Conservation (phyloP, 1,284 basidiomycete species). For the Cerrena zonata region DNA sequence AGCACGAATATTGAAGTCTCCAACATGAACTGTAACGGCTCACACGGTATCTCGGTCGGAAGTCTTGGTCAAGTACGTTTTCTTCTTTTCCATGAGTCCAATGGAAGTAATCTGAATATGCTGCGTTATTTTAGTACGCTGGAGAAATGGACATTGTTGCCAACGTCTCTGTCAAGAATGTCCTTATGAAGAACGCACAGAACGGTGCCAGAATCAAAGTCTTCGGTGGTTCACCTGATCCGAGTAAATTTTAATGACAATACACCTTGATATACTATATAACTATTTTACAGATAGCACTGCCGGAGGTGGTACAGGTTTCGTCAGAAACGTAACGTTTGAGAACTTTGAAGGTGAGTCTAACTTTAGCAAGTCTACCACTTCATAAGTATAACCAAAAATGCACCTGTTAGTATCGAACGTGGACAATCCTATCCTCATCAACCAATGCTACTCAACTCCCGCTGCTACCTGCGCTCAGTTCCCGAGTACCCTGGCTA, state of each 20-base stretch:
- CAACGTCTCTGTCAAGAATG: constrained; percentile 52
- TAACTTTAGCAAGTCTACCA: neutral
- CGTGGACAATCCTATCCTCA: constrained; percentile 51
- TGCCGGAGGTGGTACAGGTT: constrained; percentile 52
- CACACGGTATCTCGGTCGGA: constrained; percentile 63
- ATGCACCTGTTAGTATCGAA: constrained; percentile 41
- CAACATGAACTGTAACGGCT: constrained; percentile 56
- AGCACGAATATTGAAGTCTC: constrained; percentile 54
- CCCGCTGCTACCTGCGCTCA: constrained; percentile 38
- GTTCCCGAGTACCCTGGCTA: constrained; percentile 46
- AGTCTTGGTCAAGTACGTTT: constrained; percentile 26
- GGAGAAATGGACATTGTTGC: constrained; percentile 62
- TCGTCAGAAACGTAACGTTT: constrained; percentile 54
- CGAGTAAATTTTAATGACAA: constrained; percentile 16
- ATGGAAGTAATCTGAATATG: constrained; percentile 10
- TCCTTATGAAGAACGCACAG: constrained; percentile 55
- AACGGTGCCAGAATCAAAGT: constrained; percentile 68
- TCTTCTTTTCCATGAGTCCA: neutral
- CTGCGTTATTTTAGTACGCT: constrained; percentile 47
- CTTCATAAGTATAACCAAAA: no score
- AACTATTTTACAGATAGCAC: constrained; percentile 25
- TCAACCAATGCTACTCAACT: constrained; percentile 57
- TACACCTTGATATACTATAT: neutral
- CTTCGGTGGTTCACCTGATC: constrained; percentile 43
- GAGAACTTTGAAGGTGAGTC: constrained; percentile 33